Evolutionary conservation across 257 asterid genomes (phyloP), one percentile per base, ranked within the genome.

Genomic region (Fraxinus cuspidata): DNA sequence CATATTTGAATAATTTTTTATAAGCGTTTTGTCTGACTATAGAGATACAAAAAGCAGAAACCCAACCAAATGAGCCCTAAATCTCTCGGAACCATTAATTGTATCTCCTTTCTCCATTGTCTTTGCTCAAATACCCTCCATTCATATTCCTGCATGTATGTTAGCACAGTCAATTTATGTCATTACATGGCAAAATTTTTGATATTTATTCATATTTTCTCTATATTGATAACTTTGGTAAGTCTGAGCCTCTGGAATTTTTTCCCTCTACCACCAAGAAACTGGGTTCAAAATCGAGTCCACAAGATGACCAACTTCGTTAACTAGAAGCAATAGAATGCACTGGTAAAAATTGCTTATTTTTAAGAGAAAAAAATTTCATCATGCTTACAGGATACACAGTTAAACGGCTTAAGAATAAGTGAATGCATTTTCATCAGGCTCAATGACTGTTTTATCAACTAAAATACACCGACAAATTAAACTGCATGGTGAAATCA

Each of bases 71-170:
- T 31, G 34, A 31, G 34, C 34, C 34, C 34, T 83, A 18, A 79
- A 88, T 7, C 78, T 75, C 75, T 82, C 81, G 1, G 86, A 85
- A 16, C 87, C 90, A 37, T 84, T 94, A 47, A 47, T 37, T 5
- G 89, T 91, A 64, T 90, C 86, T 74, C 97, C 99, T 63, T 86
- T 75, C 77, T 94, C 97, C 74, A 86, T 94, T 78, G 86, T 90
- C 79, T 94, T 94, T 83, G 83, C 82, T 60, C 89, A 78, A 66
- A 86, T 92, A 77, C 93, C 97, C 66, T 70, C 83, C 76, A 75
- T 87, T 47, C 83, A 58, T 32, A 83, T 87, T 53, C 91, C 92
- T 18, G 97, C 95, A 72, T 94, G 97, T 81, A 77, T 65, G 58
- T 87, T 63, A 74, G 19, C 40, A 47, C 19, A 73, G 44, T 4